A percentile compares a stretch with the other conserved stretches of the same genome.
phyloP scores from a whole-genome alignment of 345 rosid genomes.

The Melastoma malabathricum region DNA sequence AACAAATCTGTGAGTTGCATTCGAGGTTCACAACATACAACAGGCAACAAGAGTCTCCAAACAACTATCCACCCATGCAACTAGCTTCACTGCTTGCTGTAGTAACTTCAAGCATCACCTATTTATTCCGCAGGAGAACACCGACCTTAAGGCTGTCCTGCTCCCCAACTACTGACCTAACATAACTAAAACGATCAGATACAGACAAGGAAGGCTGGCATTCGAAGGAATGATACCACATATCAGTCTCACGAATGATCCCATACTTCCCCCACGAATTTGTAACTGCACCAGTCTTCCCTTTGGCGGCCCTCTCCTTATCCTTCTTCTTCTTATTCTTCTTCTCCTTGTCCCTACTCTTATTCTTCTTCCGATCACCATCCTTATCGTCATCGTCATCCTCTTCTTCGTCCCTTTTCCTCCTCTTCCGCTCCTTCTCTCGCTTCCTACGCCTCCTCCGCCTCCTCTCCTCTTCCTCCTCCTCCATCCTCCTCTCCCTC shows the following conservation, averaged over 20 bases:
- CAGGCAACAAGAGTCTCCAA: not conserved
- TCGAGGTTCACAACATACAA: not conserved
- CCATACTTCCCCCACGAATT: conserved; percentile 95
- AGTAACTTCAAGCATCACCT: too few species aligned
- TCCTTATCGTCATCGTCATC: conserved; percentile 15
- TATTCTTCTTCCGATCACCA: conserved; percentile 6
- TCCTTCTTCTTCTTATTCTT: conserved; percentile 26
- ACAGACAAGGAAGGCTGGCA: too few species aligned
- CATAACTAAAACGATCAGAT: not conserved
- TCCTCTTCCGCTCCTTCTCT: conserved; percentile 9
- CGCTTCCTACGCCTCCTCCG: conserved; percentile 15
- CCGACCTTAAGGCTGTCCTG: too few species aligned
- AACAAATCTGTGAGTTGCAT: not conserved
- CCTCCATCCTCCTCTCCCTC: conserved; percentile 12
- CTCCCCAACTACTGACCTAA: not conserved
- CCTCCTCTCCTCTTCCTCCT: conserved; percentile 11
- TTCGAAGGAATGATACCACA: conserved; percentile 40
- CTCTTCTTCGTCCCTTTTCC: conserved; percentile 9
- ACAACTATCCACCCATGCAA: too few species aligned
- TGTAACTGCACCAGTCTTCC: conserved; percentile 76
- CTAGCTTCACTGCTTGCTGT: too few species aligned
- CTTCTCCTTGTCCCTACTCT: conserved; percentile 12
- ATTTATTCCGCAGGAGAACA: too few species aligned
- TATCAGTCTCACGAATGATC: conserved; percentile 79
- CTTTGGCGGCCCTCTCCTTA: conserved; percentile 38